These are phyloP conservation scores for Verbena officinalis DNA, from an alignment of 257 asterid genomes.

Conservation along the genomic window DNA sequence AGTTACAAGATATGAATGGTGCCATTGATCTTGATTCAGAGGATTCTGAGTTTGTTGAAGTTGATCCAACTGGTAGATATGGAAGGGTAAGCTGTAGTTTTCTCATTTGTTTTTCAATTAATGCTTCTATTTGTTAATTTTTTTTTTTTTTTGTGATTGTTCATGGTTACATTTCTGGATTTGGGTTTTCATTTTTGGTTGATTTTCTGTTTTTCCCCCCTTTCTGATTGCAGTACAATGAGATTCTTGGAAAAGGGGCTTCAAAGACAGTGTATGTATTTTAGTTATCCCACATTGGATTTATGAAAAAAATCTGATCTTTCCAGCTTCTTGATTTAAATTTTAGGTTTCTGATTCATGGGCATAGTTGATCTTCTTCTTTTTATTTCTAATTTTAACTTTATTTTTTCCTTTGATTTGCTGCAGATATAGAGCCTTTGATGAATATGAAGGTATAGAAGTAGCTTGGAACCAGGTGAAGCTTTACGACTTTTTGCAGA, in stretches of 20 bases:
- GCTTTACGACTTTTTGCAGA: constrained; percentile 72
- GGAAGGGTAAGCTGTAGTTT: constrained; percentile 66
- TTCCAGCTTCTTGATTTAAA: neutral
- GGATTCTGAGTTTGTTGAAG: constrained; percentile 79
- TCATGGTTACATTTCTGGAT: too few species aligned
- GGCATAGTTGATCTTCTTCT: constrained; percentile 20
- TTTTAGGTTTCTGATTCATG: constrained; percentile 6
- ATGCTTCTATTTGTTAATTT: constrained; percentile 12
- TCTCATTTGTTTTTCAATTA: neutral
- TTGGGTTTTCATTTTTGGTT: neutral
- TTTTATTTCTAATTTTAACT: too few species aligned
- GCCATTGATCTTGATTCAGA: constrained; percentile 59
- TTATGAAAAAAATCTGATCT: constrained; percentile 26
- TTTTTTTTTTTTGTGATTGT: constrained; percentile 9
- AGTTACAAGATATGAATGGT: constrained; percentile 57
- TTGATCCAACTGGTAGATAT: constrained; percentile 96
- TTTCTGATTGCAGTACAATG: constrained; percentile 74
- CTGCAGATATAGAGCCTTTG: constrained; percentile 87
- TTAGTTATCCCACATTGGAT: constrained; percentile 18
- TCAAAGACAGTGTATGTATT: constrained; percentile 87
- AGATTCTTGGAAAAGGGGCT: constrained; percentile 96
- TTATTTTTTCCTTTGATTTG: constrained; percentile 11
- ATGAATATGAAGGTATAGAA: constrained; percentile 97
- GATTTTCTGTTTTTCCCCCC: neutral
- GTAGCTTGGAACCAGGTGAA: constrained; percentile 99